Conservation (phyloP, 805 yeast species). For the Wilhelminamyces savonicus region DNA sequence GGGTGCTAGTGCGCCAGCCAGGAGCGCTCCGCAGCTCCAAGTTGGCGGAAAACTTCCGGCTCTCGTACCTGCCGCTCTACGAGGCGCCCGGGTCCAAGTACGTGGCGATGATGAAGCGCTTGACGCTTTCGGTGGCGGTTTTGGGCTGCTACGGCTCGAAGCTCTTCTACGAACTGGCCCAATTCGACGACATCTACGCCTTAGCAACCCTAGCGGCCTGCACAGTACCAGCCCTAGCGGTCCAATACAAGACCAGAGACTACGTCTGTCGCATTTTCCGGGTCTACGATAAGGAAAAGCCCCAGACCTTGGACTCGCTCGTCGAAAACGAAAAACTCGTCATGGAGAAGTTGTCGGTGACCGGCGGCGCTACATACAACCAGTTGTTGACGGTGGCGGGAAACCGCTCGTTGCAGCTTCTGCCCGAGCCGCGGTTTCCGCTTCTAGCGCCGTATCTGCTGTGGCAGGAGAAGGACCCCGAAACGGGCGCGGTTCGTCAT, state of each 20-base stretch:
- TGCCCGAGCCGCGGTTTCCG: slow-evolving; percentile 13
- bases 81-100: slow-evolving; percentile 57
- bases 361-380: slow-evolving; percentile 63
- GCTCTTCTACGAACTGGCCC: slow-evolving; percentile 46
- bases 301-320: slow-evolving; percentile 61
- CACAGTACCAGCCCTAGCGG: slow-evolving; percentile 50
- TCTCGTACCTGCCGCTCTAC: slow-evolving; percentile 59
- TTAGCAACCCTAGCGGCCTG: slow-evolving; percentile 37
- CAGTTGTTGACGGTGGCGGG: slow-evolving; percentile 45
- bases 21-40: slow-evolving; percentile 34
- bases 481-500: slow-evolving; percentile 26
- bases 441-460: slow-evolving; percentile 20
- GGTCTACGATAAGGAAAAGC: slow-evolving; percentile 54
- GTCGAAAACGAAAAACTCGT: slow-evolving; percentile 57
- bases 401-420: slow-evolving; percentile 31
- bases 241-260: slow-evolving; percentile 49
- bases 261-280: slow-evolving; percentile 70
- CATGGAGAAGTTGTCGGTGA: slow-evolving; percentile 58
- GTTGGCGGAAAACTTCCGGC: slow-evolving; percentile 46
- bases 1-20: slow-evolving; percentile 36
- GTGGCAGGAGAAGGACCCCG: slow-evolving; percentile 35
- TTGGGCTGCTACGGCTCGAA: slow-evolving; percentile 61
- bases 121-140: slow-evolving; percentile 55
- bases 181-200: slow-evolving; percentile 46
- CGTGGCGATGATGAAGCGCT: slow-evolving; percentile 55